Evolutionary conservation across 352 stramenopile genomes (phyloP), one percentile per base, ranked within the genome.

Genomic region (Globisporangium nunn): DNA sequence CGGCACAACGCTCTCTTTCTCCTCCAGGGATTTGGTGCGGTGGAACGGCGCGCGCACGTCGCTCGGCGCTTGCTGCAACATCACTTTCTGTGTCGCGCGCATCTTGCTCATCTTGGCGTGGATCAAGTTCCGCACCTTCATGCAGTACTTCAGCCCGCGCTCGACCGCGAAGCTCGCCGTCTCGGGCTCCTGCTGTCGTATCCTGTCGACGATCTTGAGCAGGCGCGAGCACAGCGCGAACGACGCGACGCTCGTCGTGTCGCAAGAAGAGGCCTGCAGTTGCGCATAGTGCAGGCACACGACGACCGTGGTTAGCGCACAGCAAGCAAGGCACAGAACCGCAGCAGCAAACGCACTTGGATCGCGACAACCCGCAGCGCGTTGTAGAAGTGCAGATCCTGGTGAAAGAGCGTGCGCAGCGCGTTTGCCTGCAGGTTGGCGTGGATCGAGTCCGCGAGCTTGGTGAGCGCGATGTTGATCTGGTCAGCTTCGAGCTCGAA

Each of bases 101-200:
- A 94, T 91, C 56, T 93, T 88, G 61, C 73, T 88, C 83, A 94
- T 94, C 60, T 94, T 94, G n/a, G 75, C 70, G 52, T 93, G 75
- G 39, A 94, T 85, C 56, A 90, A 68, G 54, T 87, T 83, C 0
- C 73, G 75, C 54, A 94, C 70, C 10, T 68, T 72, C 0, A 54
- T 54, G 59, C 67, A 82, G 53, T 82, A 94, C 17, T 88, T 89
- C 37, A 72, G 39, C 0, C 75, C 77, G 11, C 73, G 64, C 18
- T 89, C 77, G 11, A 81, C 61, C 0, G 64, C 71, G 46, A 74
- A 79, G 56, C 73, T 81, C 6, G 61, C 48, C 2, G 66, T 72
- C 35, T 78, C 69, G 6, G 67, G 64, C 30, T 87, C 79, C 44
- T 88, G 71, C 43, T 79, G 62, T 41, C 74, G 71, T 70, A 89